Evolutionary conservation across 768 basidiomycete species (phyloP).

Genomic region (Suillus subluteus): DNA sequence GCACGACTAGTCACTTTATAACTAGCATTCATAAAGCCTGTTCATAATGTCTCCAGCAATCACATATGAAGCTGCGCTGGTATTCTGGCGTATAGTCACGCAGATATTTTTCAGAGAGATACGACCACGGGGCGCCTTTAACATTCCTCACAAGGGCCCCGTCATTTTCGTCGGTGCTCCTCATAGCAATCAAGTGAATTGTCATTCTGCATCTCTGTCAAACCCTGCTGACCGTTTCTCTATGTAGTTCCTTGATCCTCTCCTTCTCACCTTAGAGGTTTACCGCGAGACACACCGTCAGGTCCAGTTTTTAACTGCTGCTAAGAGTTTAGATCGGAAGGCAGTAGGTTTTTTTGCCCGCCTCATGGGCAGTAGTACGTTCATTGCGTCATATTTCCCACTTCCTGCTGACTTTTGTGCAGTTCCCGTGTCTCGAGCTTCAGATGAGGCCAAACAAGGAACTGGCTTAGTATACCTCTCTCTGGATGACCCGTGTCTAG

Average conservation of each 20-base stretch:
- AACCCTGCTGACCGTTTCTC: slow-evolving; percentile 16
- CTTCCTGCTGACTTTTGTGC: slow-evolving; percentile 19
- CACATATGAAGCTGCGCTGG: slow-evolving; percentile 73
- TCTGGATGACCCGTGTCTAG: slow-evolving; percentile 74
- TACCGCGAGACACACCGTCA: slow-evolving; percentile 80
- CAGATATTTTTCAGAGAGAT: slow-evolving; percentile 98
- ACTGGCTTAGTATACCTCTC: slow-evolving; percentile 74
- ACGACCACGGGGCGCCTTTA: slow-evolving; percentile 90
- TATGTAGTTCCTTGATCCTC: slow-evolving; percentile 86
- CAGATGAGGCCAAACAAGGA: slow-evolving; percentile 80
- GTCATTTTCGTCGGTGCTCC: slow-evolving; percentile 94
- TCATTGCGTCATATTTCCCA: neutral
- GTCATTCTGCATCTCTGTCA: slow-evolving; percentile 10
- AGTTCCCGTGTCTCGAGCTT: slow-evolving; percentile 95
- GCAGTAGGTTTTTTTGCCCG: slow-evolving; percentile 81
- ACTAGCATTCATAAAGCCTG: slow-evolving; percentile 9
- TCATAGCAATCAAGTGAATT: slow-evolving; percentile 83
- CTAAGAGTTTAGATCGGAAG: slow-evolving; percentile 81
- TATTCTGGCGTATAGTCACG: slow-evolving; percentile 85
- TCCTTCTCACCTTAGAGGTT: slow-evolving; percentile 83
- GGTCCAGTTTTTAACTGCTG: slow-evolving; percentile 88
- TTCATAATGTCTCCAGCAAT: slow-evolving; percentile 26
- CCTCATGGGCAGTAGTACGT: slow-evolving; percentile 86
- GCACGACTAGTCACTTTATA: slow-evolving; percentile 16
- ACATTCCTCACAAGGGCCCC: slow-evolving; percentile 88